These are phyloP conservation scores for Nemania abortiva DNA, from an alignment of 2,329 filamentous ascomycete species.

Conservation along the genomic window DNA sequence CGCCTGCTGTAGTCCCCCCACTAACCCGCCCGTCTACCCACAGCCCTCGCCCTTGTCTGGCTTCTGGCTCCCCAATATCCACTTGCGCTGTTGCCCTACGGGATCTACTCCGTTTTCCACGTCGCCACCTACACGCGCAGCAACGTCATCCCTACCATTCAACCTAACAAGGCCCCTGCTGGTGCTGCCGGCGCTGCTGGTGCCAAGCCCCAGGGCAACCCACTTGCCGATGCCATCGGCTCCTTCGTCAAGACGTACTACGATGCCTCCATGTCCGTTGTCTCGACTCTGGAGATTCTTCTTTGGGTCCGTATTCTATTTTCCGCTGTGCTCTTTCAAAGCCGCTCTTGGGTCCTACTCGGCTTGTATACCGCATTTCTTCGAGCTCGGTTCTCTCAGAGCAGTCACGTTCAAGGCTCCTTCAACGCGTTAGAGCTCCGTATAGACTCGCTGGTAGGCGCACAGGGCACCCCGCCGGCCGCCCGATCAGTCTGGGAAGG, in stretches of 20 bases:
- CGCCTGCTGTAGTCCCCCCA: conserved; percentile 25
- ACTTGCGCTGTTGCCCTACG: conserved; percentile 91
- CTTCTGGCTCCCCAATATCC: conserved; percentile 90
- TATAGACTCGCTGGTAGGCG: conserved; percentile 83
- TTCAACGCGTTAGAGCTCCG: conserved; percentile 79
- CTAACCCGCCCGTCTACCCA: conserved; percentile 27
- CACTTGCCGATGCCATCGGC: conserved; percentile 84
- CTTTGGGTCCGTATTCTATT: conserved; percentile 87
- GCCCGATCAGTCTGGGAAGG: conserved; percentile 84
- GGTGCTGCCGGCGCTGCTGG: conserved; percentile 64
- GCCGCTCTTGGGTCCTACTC: conserved; percentile 90
- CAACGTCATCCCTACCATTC: conserved; percentile 89
- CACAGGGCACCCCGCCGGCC: conserved; percentile 86
- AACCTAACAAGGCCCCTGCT: conserved; percentile 72
- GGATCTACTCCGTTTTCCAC: conserved; percentile 98
- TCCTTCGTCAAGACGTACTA: conserved; percentile 98
- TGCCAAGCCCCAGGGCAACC: conserved; percentile 68
- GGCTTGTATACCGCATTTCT: conserved; percentile 91
- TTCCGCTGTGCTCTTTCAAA: conserved; percentile 87
- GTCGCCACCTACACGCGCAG: conserved; percentile 95
- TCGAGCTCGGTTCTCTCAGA: conserved; percentile 89
- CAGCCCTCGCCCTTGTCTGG: conserved; percentile 93
- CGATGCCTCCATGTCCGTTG: conserved; percentile 93
- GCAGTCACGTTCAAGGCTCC: conserved; percentile 88
- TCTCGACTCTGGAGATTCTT: conserved; percentile 86